phyloP scores from a whole-genome alignment of 257 asterid genomes.

The Fraxinus americana region DNA sequence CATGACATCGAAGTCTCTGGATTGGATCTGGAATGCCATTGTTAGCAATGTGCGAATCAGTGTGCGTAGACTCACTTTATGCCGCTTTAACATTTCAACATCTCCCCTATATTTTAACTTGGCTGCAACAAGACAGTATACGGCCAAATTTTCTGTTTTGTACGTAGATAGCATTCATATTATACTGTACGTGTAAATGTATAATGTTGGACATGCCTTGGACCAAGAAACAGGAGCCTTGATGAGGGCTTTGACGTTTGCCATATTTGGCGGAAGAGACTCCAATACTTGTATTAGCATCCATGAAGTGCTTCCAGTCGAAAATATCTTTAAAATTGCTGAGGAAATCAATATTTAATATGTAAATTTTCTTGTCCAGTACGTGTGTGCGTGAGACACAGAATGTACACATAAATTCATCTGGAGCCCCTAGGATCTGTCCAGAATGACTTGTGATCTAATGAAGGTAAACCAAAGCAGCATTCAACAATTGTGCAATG shows the following conservation, averaged over 20 bases:
- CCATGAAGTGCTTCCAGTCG: conserved; percentile 76
- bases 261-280: conserved; percentile 53
- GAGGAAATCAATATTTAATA: conserved; percentile 16
- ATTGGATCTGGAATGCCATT: conserved; percentile 73
- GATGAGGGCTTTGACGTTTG: conserved; percentile 30
- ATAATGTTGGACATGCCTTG: conserved; percentile 43
- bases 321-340: conserved; percentile 85
- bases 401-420: too few species aligned
- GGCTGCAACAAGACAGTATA: conserved; percentile 45
- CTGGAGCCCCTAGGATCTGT: too few species aligned
- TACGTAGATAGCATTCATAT: neutral
- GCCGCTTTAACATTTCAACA: conserved; percentile 66
- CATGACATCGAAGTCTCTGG: conserved; percentile 88
- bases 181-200: neutral
- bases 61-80: conserved; percentile 80
- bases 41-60: conserved; percentile 86
- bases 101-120: conserved; percentile 75
- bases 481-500: conserved; percentile 90
- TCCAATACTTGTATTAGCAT: conserved; percentile 62
- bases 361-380: neutral
- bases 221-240: conserved; percentile 97
- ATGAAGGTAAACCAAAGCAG: conserved; percentile 56
- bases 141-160: neutral
- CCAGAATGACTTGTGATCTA: too few species aligned
- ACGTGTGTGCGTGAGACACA: too few species aligned